Evolutionary conservation across 345 rosid genomes (phyloP).

Genomic region (Euphorbia lathyris): DNA sequence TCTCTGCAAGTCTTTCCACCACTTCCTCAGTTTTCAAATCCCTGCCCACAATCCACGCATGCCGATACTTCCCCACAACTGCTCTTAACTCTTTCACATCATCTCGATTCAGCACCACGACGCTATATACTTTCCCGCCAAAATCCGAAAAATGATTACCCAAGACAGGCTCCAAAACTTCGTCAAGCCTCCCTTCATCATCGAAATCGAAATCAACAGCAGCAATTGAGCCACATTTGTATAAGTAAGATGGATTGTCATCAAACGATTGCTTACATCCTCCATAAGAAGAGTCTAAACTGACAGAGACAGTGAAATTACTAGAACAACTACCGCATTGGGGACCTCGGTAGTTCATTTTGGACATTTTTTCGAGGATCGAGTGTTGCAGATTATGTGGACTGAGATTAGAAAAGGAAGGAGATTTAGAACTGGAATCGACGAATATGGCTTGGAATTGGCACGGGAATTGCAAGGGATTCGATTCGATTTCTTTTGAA

Average conservation of each 20-base stretch:
- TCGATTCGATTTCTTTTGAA: constrained; percentile 45
- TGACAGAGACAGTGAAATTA: constrained; percentile 56
- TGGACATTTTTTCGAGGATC: constrained; percentile 40
- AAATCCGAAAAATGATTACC: constrained; percentile 33
- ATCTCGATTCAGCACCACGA: constrained; percentile 48
- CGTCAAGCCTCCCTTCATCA: constrained; percentile 59
- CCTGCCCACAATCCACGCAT: constrained; percentile 74
- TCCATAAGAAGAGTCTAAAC: constrained; percentile 27
- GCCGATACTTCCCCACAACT: constrained; percentile 83
- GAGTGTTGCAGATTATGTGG: constrained; percentile 37
- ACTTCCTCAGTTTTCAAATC: constrained; percentile 37
- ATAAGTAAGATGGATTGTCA: constrained; percentile 24
- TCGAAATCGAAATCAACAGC: constrained; percentile 32
- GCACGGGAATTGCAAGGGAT: constrained; percentile 54
- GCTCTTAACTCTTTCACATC: constrained; percentile 40
- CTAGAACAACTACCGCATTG: constrained; percentile 49
- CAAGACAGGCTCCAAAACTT: constrained; percentile 43
- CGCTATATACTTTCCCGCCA: constrained; percentile 47
- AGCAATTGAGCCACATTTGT: constrained; percentile 49
- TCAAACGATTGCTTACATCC: constrained; percentile 3
- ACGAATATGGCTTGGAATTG: constrained; percentile 61
- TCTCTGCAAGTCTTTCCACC: constrained; percentile 55
- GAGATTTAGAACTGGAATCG: constrained; percentile 30
- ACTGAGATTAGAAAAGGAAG: constrained; percentile 1
- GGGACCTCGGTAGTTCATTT: constrained; percentile 34